A percentile compares a stretch with the other conserved stretches of the same genome.
Conservation (phyloP, 495 filamentous ascomycete genomes). For the Niebla homalea region DNA sequence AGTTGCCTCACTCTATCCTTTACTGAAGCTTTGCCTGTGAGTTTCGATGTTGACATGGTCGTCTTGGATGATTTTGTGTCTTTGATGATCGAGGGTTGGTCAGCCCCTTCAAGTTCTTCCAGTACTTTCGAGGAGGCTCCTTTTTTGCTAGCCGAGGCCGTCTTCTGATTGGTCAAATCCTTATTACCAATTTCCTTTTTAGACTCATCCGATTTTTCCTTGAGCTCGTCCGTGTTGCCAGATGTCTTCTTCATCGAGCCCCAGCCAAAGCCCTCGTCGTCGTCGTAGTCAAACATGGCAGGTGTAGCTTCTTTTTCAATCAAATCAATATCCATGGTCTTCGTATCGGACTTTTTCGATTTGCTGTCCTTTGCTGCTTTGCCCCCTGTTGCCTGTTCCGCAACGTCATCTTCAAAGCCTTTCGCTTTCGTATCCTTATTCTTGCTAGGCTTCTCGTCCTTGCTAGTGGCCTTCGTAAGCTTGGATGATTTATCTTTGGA, state of each 20-base stretch:
- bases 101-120: slow-evolving; percentile 25
- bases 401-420: slow-evolving; percentile 10
- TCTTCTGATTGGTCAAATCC: slow-evolving; percentile 17
- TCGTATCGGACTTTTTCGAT: slow-evolving; percentile 15
- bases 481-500: slow-evolving; percentile 13
- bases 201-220: slow-evolving; percentile 23
- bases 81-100: slow-evolving; percentile 24
- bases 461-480: slow-evolving; percentile 14
- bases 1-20: slow-evolving; percentile 36
- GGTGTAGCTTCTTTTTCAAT: slow-evolving; percentile 2
- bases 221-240: slow-evolving; percentile 37
- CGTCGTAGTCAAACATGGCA: not conserved
- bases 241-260: slow-evolving; percentile 40
- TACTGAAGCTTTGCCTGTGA: slow-evolving; percentile 30
- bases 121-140: slow-evolving; percentile 20
- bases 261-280: slow-evolving; percentile 11
- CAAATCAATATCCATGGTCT: slow-evolving; percentile 2
- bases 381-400: slow-evolving; percentile 5
- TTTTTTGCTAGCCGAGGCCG: slow-evolving; percentile 12
- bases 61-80: slow-evolving; percentile 26
- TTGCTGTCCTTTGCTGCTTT: slow-evolving; percentile 15
- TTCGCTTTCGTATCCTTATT: slow-evolving; percentile 15
- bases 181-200: slow-evolving; percentile 34
- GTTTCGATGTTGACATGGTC: slow-evolving; percentile 25
- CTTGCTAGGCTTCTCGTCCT: slow-evolving; percentile 16